A percentile compares a stretch with the other conserved stretches of the same genome.
Evolutionary conservation across 495 filamentous ascomycete species (phyloP).

Genomic region (Letharia columbiana): DNA sequence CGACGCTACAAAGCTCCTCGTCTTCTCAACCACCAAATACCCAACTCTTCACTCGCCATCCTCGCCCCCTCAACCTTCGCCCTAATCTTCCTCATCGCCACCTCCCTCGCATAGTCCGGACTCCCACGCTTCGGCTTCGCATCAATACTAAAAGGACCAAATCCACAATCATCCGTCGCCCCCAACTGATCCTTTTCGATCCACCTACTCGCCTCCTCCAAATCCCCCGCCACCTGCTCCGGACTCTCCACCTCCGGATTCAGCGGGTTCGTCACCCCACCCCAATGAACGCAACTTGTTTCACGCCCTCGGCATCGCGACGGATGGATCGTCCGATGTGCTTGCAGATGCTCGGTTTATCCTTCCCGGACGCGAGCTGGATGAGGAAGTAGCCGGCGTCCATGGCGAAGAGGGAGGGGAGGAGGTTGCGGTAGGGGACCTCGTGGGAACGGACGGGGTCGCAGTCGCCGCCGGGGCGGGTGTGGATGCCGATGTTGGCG

Average conservation of each 20-base stretch:
- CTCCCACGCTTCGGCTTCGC: constrained; percentile 35
- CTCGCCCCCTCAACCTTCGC: constrained; percentile 33
- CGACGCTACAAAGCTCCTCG: neutral
- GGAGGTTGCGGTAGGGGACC: constrained; percentile 34
- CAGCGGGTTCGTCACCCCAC: constrained; percentile 35
- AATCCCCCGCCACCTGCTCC: constrained; percentile 32
- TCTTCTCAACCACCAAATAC: constrained; percentile 22
- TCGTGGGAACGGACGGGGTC: constrained; percentile 36
- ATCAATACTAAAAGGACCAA: constrained; percentile 35
- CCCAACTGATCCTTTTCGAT: constrained; percentile 35
- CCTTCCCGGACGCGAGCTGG: constrained; percentile 33
- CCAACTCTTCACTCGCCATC: constrained; percentile 33
- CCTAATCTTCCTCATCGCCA: constrained; percentile 36
- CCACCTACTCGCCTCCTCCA: constrained; percentile 32
- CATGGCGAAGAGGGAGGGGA: constrained; percentile 36
- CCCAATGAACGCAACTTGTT: constrained; percentile 35
- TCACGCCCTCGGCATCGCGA: constrained; percentile 34
- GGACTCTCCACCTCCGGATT: constrained; percentile 33
- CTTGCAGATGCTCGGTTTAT: constrained; percentile 34
- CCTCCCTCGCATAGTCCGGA: constrained; percentile 35
- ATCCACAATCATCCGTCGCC: constrained; percentile 39
- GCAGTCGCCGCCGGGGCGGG: constrained; percentile 40
- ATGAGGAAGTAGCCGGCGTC: constrained; percentile 40
- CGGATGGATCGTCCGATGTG: constrained; percentile 32
- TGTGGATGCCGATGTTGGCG: constrained; percentile 37